phyloP scores from a whole-genome alignment of 1,284 basidiomycete genomes.

The Ustilago shanxiensis region DNA sequence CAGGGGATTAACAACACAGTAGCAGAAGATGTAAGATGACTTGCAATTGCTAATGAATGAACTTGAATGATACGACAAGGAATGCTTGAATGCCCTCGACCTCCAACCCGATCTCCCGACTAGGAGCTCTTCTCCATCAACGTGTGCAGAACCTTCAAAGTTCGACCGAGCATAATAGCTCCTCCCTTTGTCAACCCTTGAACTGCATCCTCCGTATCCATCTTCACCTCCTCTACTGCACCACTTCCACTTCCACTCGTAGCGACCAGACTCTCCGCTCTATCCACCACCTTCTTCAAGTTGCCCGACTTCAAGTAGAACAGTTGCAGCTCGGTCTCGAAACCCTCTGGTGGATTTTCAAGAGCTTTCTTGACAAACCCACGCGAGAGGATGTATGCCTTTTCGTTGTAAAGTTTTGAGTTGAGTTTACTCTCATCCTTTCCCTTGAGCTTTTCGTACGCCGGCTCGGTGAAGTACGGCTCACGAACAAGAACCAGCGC shows the following conservation, averaged over 20 bases:
- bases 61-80: too few species aligned
- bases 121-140: slow-evolving; percentile 6
- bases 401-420: slow-evolving; percentile 81
- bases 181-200: slow-evolving; percentile 45
- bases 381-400: slow-evolving; percentile 89
- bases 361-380: slow-evolving; percentile 88
- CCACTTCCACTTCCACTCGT: not conserved
- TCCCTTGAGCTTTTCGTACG: slow-evolving; percentile 68
- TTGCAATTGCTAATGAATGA: not conserved
- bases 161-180: slow-evolving; percentile 42
- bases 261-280: slow-evolving; percentile 23
- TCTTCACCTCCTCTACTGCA: not conserved
- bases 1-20: too few species aligned
- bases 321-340: slow-evolving; percentile 81
- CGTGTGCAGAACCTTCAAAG: slow-evolving; percentile 18
- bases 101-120: not conserved
- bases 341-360: slow-evolving; percentile 79
- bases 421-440: slow-evolving; percentile 90
- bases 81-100: not conserved
- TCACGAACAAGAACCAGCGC: slow-evolving; percentile 91
- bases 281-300: slow-evolving; percentile 30
- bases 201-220: slow-evolving; percentile 67
- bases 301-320: slow-evolving; percentile 74
- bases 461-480: slow-evolving; percentile 74
- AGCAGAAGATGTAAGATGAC: not conserved